Evolutionary conservation across 192 early-diverging fungal genomes (phyloP).

Genomic region (Mortierella hygrophila): DNA sequence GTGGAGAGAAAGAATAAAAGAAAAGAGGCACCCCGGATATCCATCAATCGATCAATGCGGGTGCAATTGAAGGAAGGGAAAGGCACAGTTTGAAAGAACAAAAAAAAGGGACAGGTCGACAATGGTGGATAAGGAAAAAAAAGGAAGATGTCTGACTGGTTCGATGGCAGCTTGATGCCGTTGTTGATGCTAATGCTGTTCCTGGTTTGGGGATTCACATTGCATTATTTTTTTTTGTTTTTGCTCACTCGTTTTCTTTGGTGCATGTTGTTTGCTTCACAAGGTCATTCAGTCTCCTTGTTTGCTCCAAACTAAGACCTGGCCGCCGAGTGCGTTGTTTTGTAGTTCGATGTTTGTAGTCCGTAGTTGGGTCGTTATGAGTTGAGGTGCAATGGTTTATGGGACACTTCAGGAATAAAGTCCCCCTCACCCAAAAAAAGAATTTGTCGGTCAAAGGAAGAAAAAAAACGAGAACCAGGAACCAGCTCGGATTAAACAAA

Average conservation of each 20-base stretch:
- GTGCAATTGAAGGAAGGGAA: background rate
- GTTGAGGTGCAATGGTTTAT: background rate
- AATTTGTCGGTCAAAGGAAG: background rate
- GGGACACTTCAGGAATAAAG: background rate
- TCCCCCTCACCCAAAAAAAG: background rate
- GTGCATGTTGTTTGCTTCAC: background rate
- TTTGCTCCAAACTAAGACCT: too few species aligned
- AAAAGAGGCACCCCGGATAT: background rate
- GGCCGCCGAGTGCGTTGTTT: too few species aligned
- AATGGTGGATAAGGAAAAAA: background rate
- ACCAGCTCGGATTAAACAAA: background rate
- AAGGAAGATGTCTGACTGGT: background rate
- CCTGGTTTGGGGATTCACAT: background rate
- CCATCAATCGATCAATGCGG: too few species aligned
- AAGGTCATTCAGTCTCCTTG: too few species aligned
- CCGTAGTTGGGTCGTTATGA: too few species aligned
- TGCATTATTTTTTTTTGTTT: background rate
- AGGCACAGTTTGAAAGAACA: background rate
- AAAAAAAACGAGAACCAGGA: background rate
- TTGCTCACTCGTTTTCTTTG: background rate
- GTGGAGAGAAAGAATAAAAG: too few species aligned
- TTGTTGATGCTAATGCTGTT: background rate
- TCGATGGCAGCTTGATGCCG: background rate
- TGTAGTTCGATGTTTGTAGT: too few species aligned
- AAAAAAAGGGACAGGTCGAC: background rate